Conservation (phyloP, 768 basidiomycete genomes). For the Pholiota conissans region DNA sequence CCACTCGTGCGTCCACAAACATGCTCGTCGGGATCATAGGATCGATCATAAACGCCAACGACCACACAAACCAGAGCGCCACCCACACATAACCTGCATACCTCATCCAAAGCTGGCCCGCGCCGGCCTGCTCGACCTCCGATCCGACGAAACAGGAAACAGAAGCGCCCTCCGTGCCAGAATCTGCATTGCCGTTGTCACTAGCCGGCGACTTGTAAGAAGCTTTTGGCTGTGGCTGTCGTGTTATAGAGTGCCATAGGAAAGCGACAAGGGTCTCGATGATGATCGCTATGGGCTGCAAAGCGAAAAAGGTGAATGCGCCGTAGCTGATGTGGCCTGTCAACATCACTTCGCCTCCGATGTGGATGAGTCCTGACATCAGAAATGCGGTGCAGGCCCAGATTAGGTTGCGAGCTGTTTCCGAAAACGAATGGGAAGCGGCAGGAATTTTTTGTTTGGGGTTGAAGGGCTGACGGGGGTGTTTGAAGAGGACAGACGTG, state of each 20-base stretch:
- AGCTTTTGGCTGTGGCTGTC: neutral
- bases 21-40: conserved; percentile 17
- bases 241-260: neutral
- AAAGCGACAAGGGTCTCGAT: conserved; percentile 6
- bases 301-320: conserved; percentile 32
- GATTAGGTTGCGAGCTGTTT: neutral
- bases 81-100: conserved; percentile 27
- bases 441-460: neutral
- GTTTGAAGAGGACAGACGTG: neutral
- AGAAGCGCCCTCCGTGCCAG: neutral
- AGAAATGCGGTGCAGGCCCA: conserved; percentile 28
- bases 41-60: conserved; percentile 24
- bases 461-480: neutral
- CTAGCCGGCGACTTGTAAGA: neutral
- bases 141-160: neutral
- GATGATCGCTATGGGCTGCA: conserved; percentile 33
- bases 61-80: conserved; percentile 22
- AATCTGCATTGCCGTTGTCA: neutral
- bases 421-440: neutral
- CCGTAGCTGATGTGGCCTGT: conserved; percentile 22
- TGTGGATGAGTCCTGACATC: conserved; percentile 32
- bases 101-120: conserved; percentile 19
- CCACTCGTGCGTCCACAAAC: conserved; percentile 17
- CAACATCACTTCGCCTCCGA: conserved; percentile 33
- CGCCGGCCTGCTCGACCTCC: neutral